Evolutionary conservation across 768 basidiomycete genomes (phyloP).

Genomic region (Exsudoporus frostii): DNA sequence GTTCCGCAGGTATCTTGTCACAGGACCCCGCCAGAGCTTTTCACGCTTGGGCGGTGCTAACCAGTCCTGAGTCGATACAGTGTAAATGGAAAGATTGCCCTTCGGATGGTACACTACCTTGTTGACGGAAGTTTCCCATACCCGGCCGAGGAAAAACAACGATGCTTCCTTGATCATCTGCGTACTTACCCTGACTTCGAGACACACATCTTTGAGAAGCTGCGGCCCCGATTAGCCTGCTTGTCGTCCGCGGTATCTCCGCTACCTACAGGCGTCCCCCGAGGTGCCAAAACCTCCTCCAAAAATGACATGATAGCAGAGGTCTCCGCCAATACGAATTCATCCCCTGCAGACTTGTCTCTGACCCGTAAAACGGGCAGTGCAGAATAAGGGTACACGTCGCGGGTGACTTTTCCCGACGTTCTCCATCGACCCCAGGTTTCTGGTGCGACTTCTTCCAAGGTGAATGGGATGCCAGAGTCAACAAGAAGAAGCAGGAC

Average conservation of each 20-base stretch:
- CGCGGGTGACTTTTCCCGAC: slow-evolving; percentile 12
- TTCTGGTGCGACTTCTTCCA: slow-evolving; percentile 16
- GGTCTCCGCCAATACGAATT: slow-evolving; percentile 23
- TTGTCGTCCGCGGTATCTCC: background rate
- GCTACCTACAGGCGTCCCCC: slow-evolving; percentile 13
- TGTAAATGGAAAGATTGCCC: background rate
- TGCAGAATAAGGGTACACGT: slow-evolving; percentile 22
- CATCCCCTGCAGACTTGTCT: slow-evolving; percentile 6
- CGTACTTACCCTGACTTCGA: slow-evolving; percentile 12
- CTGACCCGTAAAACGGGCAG: slow-evolving; percentile 26
- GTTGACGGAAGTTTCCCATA: background rate
- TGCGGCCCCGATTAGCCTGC: slow-evolving; percentile 2
- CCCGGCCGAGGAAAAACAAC: slow-evolving; percentile 18
- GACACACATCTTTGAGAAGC: slow-evolving; percentile 17
- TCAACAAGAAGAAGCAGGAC: slow-evolving; percentile 26
- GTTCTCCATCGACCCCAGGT: slow-evolving; percentile 18
- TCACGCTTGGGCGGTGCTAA: slow-evolving; percentile 19
- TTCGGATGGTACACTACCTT: slow-evolving; percentile 8
- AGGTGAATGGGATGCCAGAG: slow-evolving; percentile 20
- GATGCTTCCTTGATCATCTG: slow-evolving; percentile 27
- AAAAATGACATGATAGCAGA: slow-evolving; percentile 24
- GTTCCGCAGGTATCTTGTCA: slow-evolving; percentile 21
- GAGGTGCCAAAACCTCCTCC: slow-evolving; percentile 18
- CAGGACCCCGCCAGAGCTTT: slow-evolving; percentile 17
- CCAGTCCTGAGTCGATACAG: slow-evolving; percentile 16